Evolutionary conservation across 805 yeast genomes (phyloP).

Genomic region (Suhomyces pyralidae): DNA sequence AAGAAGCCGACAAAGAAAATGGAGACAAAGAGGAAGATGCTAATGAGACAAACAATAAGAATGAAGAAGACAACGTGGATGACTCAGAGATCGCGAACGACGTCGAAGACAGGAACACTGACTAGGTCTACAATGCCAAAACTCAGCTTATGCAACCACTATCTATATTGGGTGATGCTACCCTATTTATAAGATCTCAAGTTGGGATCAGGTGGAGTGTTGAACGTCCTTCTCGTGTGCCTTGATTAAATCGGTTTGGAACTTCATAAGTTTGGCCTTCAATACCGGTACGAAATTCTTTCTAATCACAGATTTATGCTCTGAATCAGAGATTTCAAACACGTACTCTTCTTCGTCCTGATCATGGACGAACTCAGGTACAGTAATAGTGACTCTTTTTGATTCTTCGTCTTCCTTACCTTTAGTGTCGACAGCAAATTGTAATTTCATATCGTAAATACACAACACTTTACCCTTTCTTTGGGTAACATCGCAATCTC

Average conservation of each 20-base stretch:
- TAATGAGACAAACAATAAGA: background rate
- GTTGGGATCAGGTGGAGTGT: slow-evolving; percentile 36
- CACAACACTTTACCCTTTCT: slow-evolving; percentile 80
- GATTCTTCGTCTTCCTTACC: slow-evolving; percentile 38
- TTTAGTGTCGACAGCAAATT: slow-evolving; percentile 38
- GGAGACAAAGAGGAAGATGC: background rate
- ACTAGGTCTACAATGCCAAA: background rate
- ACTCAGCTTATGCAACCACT: background rate
- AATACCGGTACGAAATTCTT: slow-evolving; percentile 52
- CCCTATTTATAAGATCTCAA: slow-evolving; percentile 1
- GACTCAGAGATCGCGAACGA: background rate
- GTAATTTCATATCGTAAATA: slow-evolving; percentile 62
- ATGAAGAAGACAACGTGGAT: background rate
- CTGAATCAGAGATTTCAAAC: slow-evolving; percentile 42
- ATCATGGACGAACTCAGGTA: slow-evolving; percentile 77
- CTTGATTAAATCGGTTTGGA: slow-evolving; percentile 59
- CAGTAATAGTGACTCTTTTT: slow-evolving; percentile 30
- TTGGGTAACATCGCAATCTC: slow-evolving; percentile 82
- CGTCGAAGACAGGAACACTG: background rate
- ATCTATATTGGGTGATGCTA: background rate
- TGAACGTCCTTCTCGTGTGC: slow-evolving; percentile 65
- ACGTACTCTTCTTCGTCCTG: slow-evolving; percentile 65
- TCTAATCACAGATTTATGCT: slow-evolving; percentile 42
- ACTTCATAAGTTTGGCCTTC: slow-evolving; percentile 46
- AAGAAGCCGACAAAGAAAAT: background rate